Base-by-base conservation (phyloP, 1,139 yeast species). In the Pneumocystis wakefieldiae region DNA sequence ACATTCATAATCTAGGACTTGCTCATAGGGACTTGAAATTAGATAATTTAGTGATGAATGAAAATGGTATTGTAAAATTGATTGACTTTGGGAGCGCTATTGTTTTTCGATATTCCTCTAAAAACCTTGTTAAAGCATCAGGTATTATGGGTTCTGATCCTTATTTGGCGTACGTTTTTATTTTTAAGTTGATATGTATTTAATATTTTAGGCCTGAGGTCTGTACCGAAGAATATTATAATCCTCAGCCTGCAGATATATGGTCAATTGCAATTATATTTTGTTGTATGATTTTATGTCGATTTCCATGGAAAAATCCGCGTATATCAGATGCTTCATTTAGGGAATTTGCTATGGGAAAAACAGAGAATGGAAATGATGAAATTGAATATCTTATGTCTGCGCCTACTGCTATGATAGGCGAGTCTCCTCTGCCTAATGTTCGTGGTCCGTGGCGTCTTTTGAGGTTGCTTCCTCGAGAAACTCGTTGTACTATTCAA, bases 131-230 rank as follows among this genome's bases (percentile, higher is more conserved):
- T 59, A 81, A 82, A 69, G 91, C 96, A 62, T 91, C 86, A 68
- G 98, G 98, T 6, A 86, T 92, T 67, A 97, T 92, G 63, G 99
- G 99, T 5, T 88, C 96, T 10, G 99, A 94, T 75, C 99, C 99
- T 3, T 92, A 92, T 72, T 80, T 92, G 71, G 97, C 98, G 0
- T 41, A 41, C 8, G 53, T 41, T 41, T 41, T 41, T 41, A 17
- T 41, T 6, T 41, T 7, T 6, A 17, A 17, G 17, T 17, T 41
- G 5, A 41, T 41, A 17, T 41, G 5, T 41, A 41, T 41, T 41
- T 41, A 41, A 17, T 41, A 17, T 41, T 41, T 41, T 41, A 41
- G 53, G 12, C 98, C 99, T 0, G 99, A 92, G 74, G 97, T 91
- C 19, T 80, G 94, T 68, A 73, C 77, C 3, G 81, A 82, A 63